phyloP scores from a whole-genome alignment of 805 yeast species.

The Cyberlindnera galapagoensis region DNA sequence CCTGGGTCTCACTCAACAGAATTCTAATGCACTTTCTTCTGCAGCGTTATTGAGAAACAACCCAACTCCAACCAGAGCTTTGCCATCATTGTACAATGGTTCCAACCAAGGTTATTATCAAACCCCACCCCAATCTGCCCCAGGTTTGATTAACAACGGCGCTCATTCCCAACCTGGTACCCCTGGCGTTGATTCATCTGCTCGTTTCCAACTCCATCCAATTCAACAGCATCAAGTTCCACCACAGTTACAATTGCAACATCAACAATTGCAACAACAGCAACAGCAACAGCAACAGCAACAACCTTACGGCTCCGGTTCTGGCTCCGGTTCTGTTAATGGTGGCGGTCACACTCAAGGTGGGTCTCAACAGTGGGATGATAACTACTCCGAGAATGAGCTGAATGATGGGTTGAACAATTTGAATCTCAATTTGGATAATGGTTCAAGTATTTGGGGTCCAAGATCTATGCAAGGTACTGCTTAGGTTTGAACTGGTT shows the following conservation, averaged over 20 bases:
- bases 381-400: conserved; percentile 15
- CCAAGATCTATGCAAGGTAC: conserved; percentile 17
- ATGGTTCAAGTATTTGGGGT: conserved; percentile 24
- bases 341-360: too few species aligned
- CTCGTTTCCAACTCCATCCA: conserved; percentile 19
- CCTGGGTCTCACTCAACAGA: conserved; percentile 14
- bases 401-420: conserved; percentile 21
- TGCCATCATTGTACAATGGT: conserved; percentile 19
- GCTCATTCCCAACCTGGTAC: conserved; percentile 26
- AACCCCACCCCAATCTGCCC: conserved; percentile 9
- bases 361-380: conserved; percentile 6
- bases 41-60: conserved; percentile 27
- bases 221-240: conserved; percentile 5
- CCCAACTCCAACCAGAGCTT: conserved; percentile 23
- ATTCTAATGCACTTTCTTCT: conserved; percentile 16
- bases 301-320: conserved; percentile 1
- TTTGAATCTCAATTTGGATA: conserved; percentile 20
- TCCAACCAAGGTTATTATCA: conserved; percentile 11
- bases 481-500: conserved; percentile 5
- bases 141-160: not conserved
- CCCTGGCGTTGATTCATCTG: conserved; percentile 24
- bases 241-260: too few species aligned
- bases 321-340: conserved; percentile 1
- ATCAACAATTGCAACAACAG: too few species aligned
- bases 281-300: too few species aligned